A percentile compares a stretch with the other conserved stretches of the same genome.
Evolutionary conservation across 2,329 filamentous ascomycete species (phyloP).

Genomic region (Phaeosphaeriaceae sp.): DNA sequence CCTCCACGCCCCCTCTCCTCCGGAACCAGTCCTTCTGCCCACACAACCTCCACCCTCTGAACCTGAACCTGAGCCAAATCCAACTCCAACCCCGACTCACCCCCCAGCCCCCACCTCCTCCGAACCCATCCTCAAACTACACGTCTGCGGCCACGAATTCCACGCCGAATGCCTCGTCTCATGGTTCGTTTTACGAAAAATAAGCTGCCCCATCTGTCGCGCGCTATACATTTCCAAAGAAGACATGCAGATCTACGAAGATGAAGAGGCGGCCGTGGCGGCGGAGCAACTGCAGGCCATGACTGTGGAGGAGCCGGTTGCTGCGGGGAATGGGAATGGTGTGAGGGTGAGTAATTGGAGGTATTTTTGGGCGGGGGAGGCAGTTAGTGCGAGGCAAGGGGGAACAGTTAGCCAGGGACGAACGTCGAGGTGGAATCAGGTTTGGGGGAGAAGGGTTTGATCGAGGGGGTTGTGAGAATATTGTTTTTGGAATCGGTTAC

Average conservation of each 20-base stretch:
- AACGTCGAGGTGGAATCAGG: not conserved
- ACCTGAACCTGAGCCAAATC: constrained; percentile 1
- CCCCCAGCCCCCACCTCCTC: not conserved
- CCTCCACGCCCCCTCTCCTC: constrained; percentile 31
- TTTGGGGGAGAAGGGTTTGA: too few species aligned
- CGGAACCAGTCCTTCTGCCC: constrained; percentile 33
- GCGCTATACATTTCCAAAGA: constrained; percentile 34
- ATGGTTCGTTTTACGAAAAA: constrained; percentile 39
- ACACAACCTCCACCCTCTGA: constrained; percentile 13
- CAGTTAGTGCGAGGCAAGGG: not conserved
- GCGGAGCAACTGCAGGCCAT: not conserved
- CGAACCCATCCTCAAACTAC: constrained; percentile 31
- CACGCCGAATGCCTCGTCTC: constrained; percentile 41
- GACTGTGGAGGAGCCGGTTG: not conserved
- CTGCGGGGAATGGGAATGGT: not conserved
- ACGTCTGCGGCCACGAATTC: constrained; percentile 38
- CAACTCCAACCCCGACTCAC: not conserved
- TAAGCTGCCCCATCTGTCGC: constrained; percentile 40
- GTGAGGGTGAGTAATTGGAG: constrained; percentile 15
- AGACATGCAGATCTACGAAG: constrained; percentile 20
- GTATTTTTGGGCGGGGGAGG: constrained; percentile 13
- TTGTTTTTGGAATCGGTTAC: not conserved
- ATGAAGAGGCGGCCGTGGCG: constrained; percentile 14
- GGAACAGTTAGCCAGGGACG: not conserved
- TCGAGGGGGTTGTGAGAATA: too few species aligned